Evolutionary conservation across 345 rosid genomes (phyloP).

Genomic region (Rhodomyrtus tomentosa): DNA sequence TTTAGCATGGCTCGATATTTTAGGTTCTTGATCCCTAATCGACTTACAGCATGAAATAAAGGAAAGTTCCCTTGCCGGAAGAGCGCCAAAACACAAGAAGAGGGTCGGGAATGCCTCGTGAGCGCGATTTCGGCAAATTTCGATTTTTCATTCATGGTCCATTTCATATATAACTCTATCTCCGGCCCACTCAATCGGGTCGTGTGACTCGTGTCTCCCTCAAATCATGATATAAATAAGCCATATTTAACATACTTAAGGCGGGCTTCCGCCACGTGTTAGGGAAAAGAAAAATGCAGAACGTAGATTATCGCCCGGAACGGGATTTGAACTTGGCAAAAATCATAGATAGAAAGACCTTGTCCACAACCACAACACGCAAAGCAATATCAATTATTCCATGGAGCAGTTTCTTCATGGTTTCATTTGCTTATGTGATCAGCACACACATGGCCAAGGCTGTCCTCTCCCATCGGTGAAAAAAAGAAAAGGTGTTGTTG

Average conservation of each 20-base stretch:
- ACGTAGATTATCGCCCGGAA: neutral
- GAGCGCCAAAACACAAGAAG: neutral
- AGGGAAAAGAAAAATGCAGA: neutral
- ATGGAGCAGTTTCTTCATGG: neutral
- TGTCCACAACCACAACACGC: neutral
- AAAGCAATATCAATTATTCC: neutral
- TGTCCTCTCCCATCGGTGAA: neutral
- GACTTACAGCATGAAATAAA: neutral
- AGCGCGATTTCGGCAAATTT: neutral
- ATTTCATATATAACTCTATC: neutral
- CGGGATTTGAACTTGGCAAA: neutral
- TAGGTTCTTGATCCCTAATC: neutral
- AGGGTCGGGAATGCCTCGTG: neutral
- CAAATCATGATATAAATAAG: neutral
- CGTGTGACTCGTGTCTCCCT: fast-evolving
- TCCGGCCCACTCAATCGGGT: fast-evolving
- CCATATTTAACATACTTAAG: neutral
- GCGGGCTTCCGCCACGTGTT: neutral
- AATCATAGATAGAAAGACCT: neutral
- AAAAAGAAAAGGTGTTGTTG: neutral
- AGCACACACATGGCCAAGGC: neutral
- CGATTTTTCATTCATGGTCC: fast-evolving
- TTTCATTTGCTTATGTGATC: neutral
- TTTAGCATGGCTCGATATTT: neutral
- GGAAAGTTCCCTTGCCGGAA: neutral